A percentile compares a stretch with the other conserved stretches of the same genome.
phyloP scores from a whole-genome alignment of 805 yeast genomes.

The Suhomyces tanzawaensis region DNA sequence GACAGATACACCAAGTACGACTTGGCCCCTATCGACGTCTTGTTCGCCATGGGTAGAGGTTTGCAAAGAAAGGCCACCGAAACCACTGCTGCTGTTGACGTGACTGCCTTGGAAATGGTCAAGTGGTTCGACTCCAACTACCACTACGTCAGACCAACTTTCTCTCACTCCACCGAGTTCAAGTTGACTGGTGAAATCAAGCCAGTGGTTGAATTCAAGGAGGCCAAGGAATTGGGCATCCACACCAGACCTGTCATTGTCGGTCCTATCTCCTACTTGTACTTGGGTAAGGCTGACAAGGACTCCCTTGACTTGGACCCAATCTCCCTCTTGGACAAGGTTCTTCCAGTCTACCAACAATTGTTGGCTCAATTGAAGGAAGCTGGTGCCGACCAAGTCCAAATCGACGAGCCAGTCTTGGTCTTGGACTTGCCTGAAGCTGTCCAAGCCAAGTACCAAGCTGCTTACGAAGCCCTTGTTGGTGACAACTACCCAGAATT shows the following conservation, averaged over 20 bases:
- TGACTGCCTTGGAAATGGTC: slow-evolving; percentile 98
- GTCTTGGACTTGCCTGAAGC: slow-evolving; percentile 89
- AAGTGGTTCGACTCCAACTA: slow-evolving; percentile 99
- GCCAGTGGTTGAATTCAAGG: slow-evolving; percentile 96
- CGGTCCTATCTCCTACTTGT: slow-evolving; percentile 95
- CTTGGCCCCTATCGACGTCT: slow-evolving; percentile 83
- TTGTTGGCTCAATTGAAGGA: slow-evolving; percentile 80
- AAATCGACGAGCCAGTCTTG: slow-evolving; percentile 95
- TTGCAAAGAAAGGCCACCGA: slow-evolving; percentile 95
- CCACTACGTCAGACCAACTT: slow-evolving; percentile 99
- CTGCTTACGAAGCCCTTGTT: slow-evolving; percentile 71
- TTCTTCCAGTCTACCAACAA: slow-evolving; percentile 91
- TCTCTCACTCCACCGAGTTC: slow-evolving; percentile 91
- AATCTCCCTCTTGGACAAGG: slow-evolving; percentile 80
- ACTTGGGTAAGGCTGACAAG: slow-evolving; percentile 97
- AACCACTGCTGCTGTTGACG: slow-evolving; percentile 86
- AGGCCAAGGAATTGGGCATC: slow-evolving; percentile 94
- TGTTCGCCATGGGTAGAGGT: slow-evolving; percentile 99
- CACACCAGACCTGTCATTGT: slow-evolving; percentile 96
- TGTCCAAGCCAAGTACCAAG: slow-evolving; percentile 82
- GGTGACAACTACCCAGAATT: slow-evolving; percentile 72
- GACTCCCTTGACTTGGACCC: slow-evolving; percentile 95
- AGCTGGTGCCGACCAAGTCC: slow-evolving; percentile 95
- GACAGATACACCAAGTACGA: slow-evolving; percentile 93
- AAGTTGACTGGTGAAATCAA: slow-evolving; percentile 81